These are phyloP conservation scores for Melocanna baccifera DNA, from an alignment of 176 grass and related monocot genomes.

Conservation along the genomic window DNA sequence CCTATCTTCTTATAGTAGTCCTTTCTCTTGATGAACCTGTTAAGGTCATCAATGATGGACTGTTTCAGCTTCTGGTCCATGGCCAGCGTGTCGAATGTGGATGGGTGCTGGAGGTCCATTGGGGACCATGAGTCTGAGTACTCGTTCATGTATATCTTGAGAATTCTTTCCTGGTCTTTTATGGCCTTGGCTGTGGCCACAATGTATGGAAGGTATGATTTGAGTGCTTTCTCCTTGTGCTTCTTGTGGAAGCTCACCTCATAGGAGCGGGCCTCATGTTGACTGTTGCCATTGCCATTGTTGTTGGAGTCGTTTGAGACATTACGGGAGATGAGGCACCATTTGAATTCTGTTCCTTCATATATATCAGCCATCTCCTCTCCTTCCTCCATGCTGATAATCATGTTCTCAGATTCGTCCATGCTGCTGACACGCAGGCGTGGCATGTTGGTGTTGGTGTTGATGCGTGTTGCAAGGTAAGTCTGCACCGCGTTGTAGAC, in stretches of 20 bases:
- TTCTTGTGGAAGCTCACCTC: slow-evolving; percentile 69
- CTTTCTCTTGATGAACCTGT: slow-evolving; percentile 69
- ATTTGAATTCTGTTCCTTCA: slow-evolving; percentile 52
- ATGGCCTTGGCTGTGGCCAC: slow-evolving; percentile 53
- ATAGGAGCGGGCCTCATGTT: slow-evolving; percentile 33
- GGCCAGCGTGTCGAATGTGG: slow-evolving; percentile 70
- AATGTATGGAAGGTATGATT: slow-evolving; percentile 67
- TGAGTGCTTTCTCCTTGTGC: slow-evolving; percentile 62
- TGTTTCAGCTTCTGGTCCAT: slow-evolving; percentile 64
- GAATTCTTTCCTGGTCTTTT: slow-evolving; percentile 44
- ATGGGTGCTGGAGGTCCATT: slow-evolving; percentile 69
- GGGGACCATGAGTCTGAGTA: slow-evolving; percentile 45
- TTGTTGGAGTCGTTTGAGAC: neutral
- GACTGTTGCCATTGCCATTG: neutral
- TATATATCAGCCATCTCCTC: slow-evolving; percentile 64
- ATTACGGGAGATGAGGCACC: slow-evolving; percentile 21
- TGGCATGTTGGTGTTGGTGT: slow-evolving; percentile 12
- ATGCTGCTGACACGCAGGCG: slow-evolving; percentile 41
- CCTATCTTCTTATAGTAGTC: slow-evolving; percentile 81
- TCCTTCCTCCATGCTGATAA: slow-evolving; percentile 48
- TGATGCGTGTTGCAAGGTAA: slow-evolving; percentile 49
- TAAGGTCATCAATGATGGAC: slow-evolving; percentile 59
- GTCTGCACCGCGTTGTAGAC: slow-evolving; percentile 43
- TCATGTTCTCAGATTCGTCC: slow-evolving; percentile 38
- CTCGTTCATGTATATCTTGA: slow-evolving; percentile 60